Percentiles rank a stretch among this genome's conserved stretches.
Evolutionary conservation across 805 yeast species (phyloP).

Genomic region (Saccharomycopsis capsularis): DNA sequence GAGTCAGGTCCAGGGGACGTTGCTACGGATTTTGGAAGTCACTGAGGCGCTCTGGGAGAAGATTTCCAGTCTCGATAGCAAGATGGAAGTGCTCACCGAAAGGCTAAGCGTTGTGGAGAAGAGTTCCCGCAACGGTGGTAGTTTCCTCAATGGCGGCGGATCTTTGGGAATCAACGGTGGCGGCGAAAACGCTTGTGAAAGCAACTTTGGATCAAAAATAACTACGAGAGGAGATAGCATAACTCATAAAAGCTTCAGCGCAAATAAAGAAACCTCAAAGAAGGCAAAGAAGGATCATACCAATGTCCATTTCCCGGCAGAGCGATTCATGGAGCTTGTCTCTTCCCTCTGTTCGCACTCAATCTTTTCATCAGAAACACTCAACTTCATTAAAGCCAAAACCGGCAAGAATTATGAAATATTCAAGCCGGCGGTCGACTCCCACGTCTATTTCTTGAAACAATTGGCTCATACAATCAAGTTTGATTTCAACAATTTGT

Average conservation of each 20-base stretch:
- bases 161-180: too few species aligned
- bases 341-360: conserved; percentile 2
- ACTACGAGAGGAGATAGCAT: too few species aligned
- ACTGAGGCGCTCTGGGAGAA: background rate
- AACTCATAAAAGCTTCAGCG: background rate
- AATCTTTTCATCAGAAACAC: conserved; percentile 1
- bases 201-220: too few species aligned
- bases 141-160: background rate
- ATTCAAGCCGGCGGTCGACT: conserved; percentile 11
- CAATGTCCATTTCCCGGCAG: conserved; percentile 1
- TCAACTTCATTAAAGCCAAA: conserved; percentile 5
- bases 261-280: background rate
- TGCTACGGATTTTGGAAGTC: background rate
- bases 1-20: background rate
- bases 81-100: background rate
- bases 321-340: conserved; percentile 6
- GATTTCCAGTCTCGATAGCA: background rate
- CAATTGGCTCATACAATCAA: conserved; percentile 8
- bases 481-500: conserved; percentile 9
- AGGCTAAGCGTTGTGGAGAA: too few species aligned
- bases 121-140: background rate
- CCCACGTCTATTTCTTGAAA: background rate
- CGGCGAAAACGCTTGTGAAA: too few species aligned
- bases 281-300: background rate
- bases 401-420: conserved; percentile 11